These are phyloP conservation scores for Colletotrichum incanum DNA, from an alignment of 2,329 filamentous ascomycete genomes.

Conservation along the genomic window DNA sequence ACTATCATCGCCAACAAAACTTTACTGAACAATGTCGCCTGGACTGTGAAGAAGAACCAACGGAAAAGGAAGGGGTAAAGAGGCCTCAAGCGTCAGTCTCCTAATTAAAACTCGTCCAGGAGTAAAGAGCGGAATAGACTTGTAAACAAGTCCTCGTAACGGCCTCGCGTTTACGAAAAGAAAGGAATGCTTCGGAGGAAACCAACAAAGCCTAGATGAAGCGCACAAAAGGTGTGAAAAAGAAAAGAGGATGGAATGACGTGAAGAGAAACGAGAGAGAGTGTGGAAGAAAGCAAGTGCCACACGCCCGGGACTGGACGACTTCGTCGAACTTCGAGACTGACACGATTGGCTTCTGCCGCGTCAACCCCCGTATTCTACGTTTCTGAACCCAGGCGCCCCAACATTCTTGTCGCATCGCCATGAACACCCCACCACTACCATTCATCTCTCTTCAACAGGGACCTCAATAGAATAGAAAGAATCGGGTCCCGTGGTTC, in stretches of 20 bases:
- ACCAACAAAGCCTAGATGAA: slow-evolving; percentile 35
- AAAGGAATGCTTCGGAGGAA: slow-evolving; percentile 35
- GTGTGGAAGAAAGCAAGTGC: slow-evolving; percentile 10
- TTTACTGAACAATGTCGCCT: slow-evolving; percentile 18
- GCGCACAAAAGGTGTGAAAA: slow-evolving; percentile 27
- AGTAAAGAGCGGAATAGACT: slow-evolving; percentile 40
- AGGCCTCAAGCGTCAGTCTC: neutral
- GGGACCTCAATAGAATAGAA: neutral
- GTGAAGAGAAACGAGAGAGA: slow-evolving; percentile 25
- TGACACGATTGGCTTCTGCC: slow-evolving; percentile 10
- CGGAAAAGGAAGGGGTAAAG: neutral
- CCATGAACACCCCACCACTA: slow-evolving; percentile 20
- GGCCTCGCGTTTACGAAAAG: slow-evolving; percentile 18
- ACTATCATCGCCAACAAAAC: neutral
- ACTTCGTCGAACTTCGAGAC: slow-evolving; percentile 18
- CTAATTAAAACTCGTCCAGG: slow-evolving; percentile 30
- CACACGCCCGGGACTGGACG: slow-evolving; percentile 27
- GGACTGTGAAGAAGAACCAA: slow-evolving; percentile 17
- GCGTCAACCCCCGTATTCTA: slow-evolving; percentile 23
- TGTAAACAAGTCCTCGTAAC: slow-evolving; percentile 27
- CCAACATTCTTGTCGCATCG: slow-evolving; percentile 28
- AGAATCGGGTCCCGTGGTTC: neutral
- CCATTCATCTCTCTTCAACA: neutral
- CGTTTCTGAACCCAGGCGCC: slow-evolving; percentile 31
- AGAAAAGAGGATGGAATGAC: slow-evolving; percentile 26